Conservation (phyloP, 257 asterid species). For the Solanum dulcamara region DNA sequence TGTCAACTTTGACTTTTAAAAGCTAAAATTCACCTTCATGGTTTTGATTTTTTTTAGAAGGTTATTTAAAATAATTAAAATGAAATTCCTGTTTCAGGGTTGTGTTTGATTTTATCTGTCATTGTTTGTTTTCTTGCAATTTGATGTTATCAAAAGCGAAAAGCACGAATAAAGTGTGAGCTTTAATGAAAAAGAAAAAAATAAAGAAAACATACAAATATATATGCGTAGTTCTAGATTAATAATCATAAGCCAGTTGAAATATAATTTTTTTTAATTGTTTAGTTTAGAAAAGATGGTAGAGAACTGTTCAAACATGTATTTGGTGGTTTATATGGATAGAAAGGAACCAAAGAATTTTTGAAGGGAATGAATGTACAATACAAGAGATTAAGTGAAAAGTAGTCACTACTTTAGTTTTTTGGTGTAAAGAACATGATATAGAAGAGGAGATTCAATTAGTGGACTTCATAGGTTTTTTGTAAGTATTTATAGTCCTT, state of each 20-base stretch:
- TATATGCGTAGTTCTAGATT: too few species aligned
- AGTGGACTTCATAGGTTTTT: too few species aligned
- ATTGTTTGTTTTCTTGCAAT: not conserved
- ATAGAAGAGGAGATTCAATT: too few species aligned
- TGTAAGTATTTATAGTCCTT: too few species aligned
- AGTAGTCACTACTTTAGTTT: too few species aligned
- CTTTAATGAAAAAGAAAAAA: too few species aligned
- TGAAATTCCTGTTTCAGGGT: not conserved
- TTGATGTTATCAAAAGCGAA: too few species aligned
- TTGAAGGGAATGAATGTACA: not conserved
- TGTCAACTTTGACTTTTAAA: not conserved
- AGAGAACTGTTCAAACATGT: not conserved
- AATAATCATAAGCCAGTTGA: not conserved
- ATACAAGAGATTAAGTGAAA: too few species aligned
- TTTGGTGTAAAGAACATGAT: too few species aligned
- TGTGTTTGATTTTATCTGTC: not conserved
- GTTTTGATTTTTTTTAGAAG: not conserved
- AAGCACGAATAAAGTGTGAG: too few species aligned
- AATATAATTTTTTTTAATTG: too few species aligned
- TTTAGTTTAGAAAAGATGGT: not conserved
- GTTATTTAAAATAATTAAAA: not conserved
- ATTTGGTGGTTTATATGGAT: not conserved
- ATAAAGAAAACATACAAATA: too few species aligned
- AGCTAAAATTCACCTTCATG: not conserved
- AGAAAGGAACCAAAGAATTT: not conserved